These are phyloP conservation scores for Trichoderma simmonsii DNA, from an alignment of 2,329 filamentous ascomycete species.

Conservation along the genomic window DNA sequence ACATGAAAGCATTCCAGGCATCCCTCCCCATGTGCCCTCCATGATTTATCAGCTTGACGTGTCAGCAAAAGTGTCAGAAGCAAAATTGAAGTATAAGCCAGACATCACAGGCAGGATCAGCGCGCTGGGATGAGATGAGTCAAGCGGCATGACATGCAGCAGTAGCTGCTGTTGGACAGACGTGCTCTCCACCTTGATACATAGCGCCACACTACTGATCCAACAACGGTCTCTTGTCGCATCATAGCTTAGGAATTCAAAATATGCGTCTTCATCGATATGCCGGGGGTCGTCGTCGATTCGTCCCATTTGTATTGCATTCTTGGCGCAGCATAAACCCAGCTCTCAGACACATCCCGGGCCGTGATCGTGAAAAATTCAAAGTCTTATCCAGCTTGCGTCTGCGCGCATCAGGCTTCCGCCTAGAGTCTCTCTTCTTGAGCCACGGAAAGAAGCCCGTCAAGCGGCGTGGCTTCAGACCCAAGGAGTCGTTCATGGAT, in stretches of 20 bases:
- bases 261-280: not conserved
- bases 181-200: conserved; percentile 6
- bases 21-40: not conserved
- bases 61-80: not conserved
- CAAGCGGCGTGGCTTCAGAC: not conserved
- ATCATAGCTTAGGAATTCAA: not conserved
- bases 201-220: conserved; percentile 15
- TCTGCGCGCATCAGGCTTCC: not conserved
- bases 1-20: not conserved
- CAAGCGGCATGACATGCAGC: conserved; percentile 14
- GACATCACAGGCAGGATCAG: not conserved
- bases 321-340: not conserved
- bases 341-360: not conserved
- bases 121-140: not conserved
- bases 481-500: not conserved
- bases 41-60: not conserved
- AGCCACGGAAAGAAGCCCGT: conserved; percentile 1
- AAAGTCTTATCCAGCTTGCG: too few species aligned
- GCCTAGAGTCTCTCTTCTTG: not conserved
- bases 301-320: not conserved
- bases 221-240: not conserved
- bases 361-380: not conserved
- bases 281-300: not conserved
- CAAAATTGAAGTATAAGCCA: not conserved
- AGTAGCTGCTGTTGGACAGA: conserved; percentile 1